Evolutionary conservation across 768 basidiomycete genomes (phyloP), one percentile per base, ranked within the genome.

Genomic region (Lentinula detonsa): DNA sequence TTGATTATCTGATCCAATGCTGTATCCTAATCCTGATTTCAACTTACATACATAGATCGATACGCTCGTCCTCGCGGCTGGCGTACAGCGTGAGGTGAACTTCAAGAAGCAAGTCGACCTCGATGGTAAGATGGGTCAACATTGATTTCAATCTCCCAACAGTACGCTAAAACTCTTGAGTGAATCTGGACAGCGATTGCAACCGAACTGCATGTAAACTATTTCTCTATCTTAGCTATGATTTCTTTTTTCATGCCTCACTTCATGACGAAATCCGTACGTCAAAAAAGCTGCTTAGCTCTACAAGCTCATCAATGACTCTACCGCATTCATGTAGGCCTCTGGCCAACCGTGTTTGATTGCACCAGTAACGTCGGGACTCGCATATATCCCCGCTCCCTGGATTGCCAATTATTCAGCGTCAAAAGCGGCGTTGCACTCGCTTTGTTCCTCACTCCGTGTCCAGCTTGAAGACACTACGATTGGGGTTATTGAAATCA

Each of bases 361-460:
- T 37, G 69, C 81, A 21, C 75, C 81, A 1, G 76, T 87, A 49
- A 79, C 84, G 0, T 84, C 84, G 5, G 80, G 75, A 11, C 72
- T 86, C n/a, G 80, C 70, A 2, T 74, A 85, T 39, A 59, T 75
- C 37, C 82, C 84, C 0, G 70, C 67, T 1, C 71, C 80, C 1
- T 66, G 63, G 35, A 70, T 84, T 0, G 69, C 77, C 1, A 79
- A 81, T 55, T 86, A 87, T 65, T 81, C 75, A 35, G 84, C 85
- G 0, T 78, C 80, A 3, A 86, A 86, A 67, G 83, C 84, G 5
- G 84, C 83, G 1, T 65, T 86, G 37, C 82, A 81, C 64, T 84
- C 79, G 60, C 77, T 84, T 63, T 73, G 74, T 18, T 68, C 78
- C 9, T 80, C 81, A 3, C 74, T 86, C 15, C 73, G 76, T 53